phyloP scores from a whole-genome alignment of 257 asterid genomes.

The Scutellaria galericulata region DNA sequence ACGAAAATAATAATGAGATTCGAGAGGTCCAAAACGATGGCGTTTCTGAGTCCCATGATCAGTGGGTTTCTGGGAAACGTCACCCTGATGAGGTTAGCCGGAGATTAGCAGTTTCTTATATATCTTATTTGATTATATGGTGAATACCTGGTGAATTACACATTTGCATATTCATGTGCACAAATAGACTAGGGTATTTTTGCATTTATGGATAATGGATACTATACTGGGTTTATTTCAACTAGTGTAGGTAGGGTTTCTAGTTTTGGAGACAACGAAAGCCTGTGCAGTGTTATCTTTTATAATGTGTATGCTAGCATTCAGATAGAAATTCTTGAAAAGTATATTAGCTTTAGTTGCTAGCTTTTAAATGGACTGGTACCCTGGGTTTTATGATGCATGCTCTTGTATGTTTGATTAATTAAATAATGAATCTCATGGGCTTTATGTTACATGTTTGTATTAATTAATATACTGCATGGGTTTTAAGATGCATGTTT shows the following conservation, averaged over 20 bases:
- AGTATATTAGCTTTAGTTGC: conserved; percentile 8
- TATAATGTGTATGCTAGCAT: not conserved
- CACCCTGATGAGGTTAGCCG: conserved; percentile 74
- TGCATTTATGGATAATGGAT: not conserved
- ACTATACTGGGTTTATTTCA: not conserved
- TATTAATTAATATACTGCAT: conserved; percentile 20
- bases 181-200: not conserved
- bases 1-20: conserved; percentile 50
- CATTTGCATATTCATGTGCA: not conserved
- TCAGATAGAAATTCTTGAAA: not conserved
- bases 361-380: conserved; percentile 10
- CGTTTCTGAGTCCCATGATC: conserved; percentile 48
- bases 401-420: not conserved
- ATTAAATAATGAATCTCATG: conserved; percentile 15
- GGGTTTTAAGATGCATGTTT: conserved; percentile 21
- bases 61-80: conserved; percentile 83
- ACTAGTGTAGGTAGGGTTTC: not conserved
- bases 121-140: not conserved
- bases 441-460: not conserved
- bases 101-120: not conserved
- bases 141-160: not conserved
- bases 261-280: conserved; percentile 4
- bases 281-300: not conserved
- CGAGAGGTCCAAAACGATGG: conserved; percentile 51
- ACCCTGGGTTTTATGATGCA: conserved; percentile 3